Evolutionary conservation across 129 eudicot species (phyloP), one percentile per base, ranked within the genome.

Genomic region (Helianthus tuberosus): DNA sequence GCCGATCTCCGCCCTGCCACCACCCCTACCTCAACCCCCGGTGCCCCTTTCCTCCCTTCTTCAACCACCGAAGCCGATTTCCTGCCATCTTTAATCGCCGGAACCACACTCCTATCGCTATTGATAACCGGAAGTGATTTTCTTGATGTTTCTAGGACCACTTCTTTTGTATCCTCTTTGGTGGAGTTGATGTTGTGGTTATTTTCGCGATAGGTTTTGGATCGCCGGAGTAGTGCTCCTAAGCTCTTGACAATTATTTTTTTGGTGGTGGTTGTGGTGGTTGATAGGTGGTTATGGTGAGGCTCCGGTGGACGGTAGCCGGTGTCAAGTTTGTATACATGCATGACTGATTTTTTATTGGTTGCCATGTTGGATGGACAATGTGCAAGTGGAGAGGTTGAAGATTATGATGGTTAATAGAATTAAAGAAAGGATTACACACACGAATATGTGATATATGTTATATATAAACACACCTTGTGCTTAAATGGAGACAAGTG

Each of bases 301-400:
- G 60, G 49, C 51, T 75, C 83, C 82, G 73, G 86, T n/a, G 48
- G 71, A 27, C n/a, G 63, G 53, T 71, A 71, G 32, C 83, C 89
- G 78, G 89, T 67, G 84, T 75, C 86, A 38, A 89, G 50, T 57
- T 82, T 86, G 84, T 89, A 89, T 14, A 89, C 96, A 69, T 89
- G 81, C 89, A 82, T 81, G 68, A 69, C 84, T 44, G 73, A 79
- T 73, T 59, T 63, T 48, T 80, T 70, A 13, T 57, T 49, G 13
- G 86, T 79, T 67, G 88, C 57, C 76, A 80, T 78, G 68, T 43
- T n/a, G n/a, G n/a, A n/a, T n/a, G n/a, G n/a, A n/a, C n/a, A n/a
- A n/a, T n/a, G n/a, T n/a, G n/a, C n/a, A n/a, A n/a, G n/a, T n/a
- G n/a, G n/a, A n/a, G n/a, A n/a, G n/a, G n/a, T n/a, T 50, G 44